A percentile compares a stretch with the other conserved stretches of the same genome.
phyloP scores from a whole-genome alignment of 1,284 basidiomycete genomes.

The Ceratobasidium theobromae region DNA sequence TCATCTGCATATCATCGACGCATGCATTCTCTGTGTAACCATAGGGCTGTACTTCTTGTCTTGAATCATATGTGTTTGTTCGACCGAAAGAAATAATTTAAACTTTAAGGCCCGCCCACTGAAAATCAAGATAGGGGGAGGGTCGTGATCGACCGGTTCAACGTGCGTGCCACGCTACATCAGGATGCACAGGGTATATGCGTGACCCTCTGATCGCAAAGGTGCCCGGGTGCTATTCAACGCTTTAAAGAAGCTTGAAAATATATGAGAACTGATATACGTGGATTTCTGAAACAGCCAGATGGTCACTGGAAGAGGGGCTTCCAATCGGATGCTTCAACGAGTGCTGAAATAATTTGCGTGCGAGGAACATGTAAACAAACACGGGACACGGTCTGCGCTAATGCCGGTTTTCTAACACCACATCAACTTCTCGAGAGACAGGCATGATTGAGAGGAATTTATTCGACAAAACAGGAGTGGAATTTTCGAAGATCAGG shows the following conservation, averaged over 20 bases:
- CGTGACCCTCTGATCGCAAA: not conserved
- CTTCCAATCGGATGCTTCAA: not conserved
- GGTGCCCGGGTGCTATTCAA: not conserved
- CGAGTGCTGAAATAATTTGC: not conserved
- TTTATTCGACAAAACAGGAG: too few relatives aligned
- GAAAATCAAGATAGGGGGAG: too few relatives aligned
- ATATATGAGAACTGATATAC: not conserved
- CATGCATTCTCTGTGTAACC: conserved; percentile 16
- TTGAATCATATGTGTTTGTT: not conserved
- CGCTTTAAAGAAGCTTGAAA: not conserved
- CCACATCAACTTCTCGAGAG: too few relatives aligned
- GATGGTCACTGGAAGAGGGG: not conserved
- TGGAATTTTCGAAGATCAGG: too few relatives aligned
- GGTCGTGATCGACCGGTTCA: not conserved
- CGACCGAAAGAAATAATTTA: not conserved
- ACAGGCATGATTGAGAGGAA: too few relatives aligned
- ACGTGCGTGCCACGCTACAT: not conserved
- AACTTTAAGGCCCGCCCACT: too few relatives aligned
- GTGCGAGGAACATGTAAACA: too few relatives aligned
- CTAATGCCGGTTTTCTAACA: too few relatives aligned
- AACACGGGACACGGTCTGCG: too few relatives aligned
- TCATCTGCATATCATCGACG: not conserved
- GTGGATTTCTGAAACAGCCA: not conserved
- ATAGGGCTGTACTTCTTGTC: not conserved
- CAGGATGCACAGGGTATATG: not conserved